A percentile compares a stretch with the other conserved stretches of the same genome.
These are phyloP conservation scores for Trichoderma pleuroti DNA, from an alignment of 2,329 filamentous ascomycete genomes.

Conservation along the genomic window DNA sequence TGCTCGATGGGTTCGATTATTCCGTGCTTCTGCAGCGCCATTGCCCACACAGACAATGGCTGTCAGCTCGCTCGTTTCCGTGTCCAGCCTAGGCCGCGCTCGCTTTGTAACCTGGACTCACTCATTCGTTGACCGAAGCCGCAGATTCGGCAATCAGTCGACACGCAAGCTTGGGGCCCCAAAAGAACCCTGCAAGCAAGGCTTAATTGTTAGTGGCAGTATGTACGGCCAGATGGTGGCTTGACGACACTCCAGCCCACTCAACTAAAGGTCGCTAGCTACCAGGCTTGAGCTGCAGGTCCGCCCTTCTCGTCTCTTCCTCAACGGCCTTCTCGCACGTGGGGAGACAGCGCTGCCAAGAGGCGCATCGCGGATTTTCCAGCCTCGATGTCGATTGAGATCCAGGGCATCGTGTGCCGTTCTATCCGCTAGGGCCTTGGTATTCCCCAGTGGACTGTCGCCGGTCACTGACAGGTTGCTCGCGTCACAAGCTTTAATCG, in stretches of 20 bases:
- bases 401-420: background rate
- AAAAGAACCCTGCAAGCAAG: background rate
- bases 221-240: background rate
- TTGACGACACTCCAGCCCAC: background rate
- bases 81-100: background rate
- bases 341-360: background rate
- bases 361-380: background rate
- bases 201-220: background rate
- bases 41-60: background rate
- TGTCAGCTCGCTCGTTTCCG: background rate
- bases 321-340: background rate
- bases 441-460: background rate
- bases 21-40: background rate
- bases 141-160: background rate
- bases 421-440: background rate
- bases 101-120: background rate
- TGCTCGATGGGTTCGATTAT: background rate
- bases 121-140: background rate
- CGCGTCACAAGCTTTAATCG: background rate
- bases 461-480: background rate
- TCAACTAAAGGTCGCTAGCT: background rate
- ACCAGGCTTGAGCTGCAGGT: background rate
- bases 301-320: background rate
- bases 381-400: background rate
- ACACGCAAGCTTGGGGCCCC: background rate